Evolutionary conservation across 768 basidiomycete species (phyloP).

Genomic region (Porpolomopsis calyptriformis): DNA sequence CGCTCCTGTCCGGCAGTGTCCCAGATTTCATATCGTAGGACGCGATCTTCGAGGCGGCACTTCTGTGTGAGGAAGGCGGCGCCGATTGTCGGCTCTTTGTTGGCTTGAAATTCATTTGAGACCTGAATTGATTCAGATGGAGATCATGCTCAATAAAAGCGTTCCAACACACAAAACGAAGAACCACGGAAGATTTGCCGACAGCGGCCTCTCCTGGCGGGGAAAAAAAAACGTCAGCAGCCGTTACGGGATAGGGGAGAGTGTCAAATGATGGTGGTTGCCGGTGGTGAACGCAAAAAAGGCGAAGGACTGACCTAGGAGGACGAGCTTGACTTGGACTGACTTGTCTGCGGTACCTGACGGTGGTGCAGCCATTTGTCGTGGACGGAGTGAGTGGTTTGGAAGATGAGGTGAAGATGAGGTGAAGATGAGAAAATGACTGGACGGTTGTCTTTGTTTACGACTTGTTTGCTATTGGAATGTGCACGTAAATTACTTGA

Average conservation of each 20-base stretch:
- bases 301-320: conserved; percentile 58
- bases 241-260: background rate
- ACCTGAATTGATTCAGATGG: conserved; percentile 39
- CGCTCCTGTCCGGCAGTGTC: conserved; percentile 93
- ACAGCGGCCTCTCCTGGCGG: conserved; percentile 89
- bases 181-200: conserved; percentile 96
- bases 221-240: conserved; percentile 9
- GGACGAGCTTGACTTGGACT: conserved; percentile 94
- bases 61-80: conserved; percentile 95
- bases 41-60: conserved; percentile 88
- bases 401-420: conserved; percentile 25
- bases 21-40: conserved; percentile 94
- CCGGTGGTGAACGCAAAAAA: background rate
- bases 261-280: no score
- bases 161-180: conserved; percentile 71
- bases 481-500: background rate
- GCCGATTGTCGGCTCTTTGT: conserved; percentile 98
- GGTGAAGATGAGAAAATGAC: background rate
- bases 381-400: conserved; percentile 6
- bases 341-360: conserved; percentile 77
- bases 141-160: background rate
- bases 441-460: conserved; percentile 1
- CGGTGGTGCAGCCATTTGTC: conserved; percentile 60
- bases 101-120: conserved; percentile 95
- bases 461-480: background rate